Base-by-base conservation (phyloP, 2,329 filamentous ascomycete genomes). In the Penicillium oxalicum region DNA sequence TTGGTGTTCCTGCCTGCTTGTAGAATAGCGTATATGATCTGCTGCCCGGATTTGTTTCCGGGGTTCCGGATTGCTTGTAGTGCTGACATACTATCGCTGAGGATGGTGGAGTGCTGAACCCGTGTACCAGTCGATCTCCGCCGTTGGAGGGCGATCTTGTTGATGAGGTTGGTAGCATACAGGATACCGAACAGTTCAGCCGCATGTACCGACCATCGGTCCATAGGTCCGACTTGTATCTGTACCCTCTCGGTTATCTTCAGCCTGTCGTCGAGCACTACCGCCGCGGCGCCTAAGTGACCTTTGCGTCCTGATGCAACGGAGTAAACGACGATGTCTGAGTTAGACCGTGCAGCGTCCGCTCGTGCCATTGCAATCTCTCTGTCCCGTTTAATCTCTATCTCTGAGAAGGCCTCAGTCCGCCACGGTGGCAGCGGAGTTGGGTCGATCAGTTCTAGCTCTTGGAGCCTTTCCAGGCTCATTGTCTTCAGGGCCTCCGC, bases 391-490 rank as follows among this genome's bases (percentile, higher is more conserved):
- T 54, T 45, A 28, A 65, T 56, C 26, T 60, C 50, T 18, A 64
- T 60, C 44, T 60, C 45, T 11, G 44, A 18, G 48, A 61, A 65
- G 26, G 50, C 26, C 9, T 55, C 40, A 2, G 18, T 11, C 33
- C 52, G 51, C 60, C 55, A 65, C 8, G 53, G 60, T 44, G 51
- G 40, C 25, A 53, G 41, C 13, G 53, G 56, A 1, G 26, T 44
- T 43, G 54, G 55, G 35, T 61, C 52, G 8, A 63, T 64, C 8
- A 33, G 63, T 35, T 65, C 61, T 24, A 65, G 41, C 24, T 48
- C 49, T 1, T 50, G 36, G 2, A 60, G 35, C 24, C 54, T 45
- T 5, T 49, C 37, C 2, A 57, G 24, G 44, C 53, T 28, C 42
- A 60, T 57, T 12, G 52, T 60, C 34, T 51, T 47, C 12, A 58